Evolutionary conservation across 192 early-diverging fungal species (phyloP), one percentile per base, ranked within the genome.

Genomic region (Entomortierella parvispora): DNA sequence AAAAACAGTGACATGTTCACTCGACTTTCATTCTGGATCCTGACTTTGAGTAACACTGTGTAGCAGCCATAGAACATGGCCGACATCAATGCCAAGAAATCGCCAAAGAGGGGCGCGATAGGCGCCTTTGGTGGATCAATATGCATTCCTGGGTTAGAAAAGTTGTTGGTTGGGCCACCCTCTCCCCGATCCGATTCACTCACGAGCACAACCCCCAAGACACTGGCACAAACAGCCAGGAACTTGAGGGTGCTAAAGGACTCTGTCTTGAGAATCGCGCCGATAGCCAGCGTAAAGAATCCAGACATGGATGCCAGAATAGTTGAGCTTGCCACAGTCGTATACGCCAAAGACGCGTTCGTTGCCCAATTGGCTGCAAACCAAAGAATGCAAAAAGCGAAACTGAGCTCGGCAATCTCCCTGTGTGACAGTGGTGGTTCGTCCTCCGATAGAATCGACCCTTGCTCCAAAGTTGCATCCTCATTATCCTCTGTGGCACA

Each of bases 1-100:
- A 95, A 91, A 58, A 95, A 95, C 51, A 90, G 64, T 28, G 89
- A 84, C 82, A 90, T 89, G 58, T 93, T 81, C 34, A 94, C 71
- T 33, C 89, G 79, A 46, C 80, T 83, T 71, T 93, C 91, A 64
- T 91, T 83, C 52, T 86, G 86, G 54, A 93, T 88, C 37, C 76
- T 83, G 31, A 86, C 71, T 48, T 95, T 94, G 23, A 95, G 78
- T 25, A 95, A 74, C 15, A 88, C 88, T 1, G 88, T 90, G 77
- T 95, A 94, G 49, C 85, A 86, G 9, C 91, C 93, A 76, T 95
- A 95, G 31, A 95, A 87, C 18, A 92, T 65, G 4, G 92, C 93
- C 40, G 92, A 89, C 18, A 88, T 64, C 29, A 95, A 54, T 4
- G 92, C 91, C 51, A 94, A 71, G 12, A 87, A 47, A 60, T 93